Conservation (phyloP, 2,329 filamentous ascomycete genomes). For the Apiospora malaysiana region DNA sequence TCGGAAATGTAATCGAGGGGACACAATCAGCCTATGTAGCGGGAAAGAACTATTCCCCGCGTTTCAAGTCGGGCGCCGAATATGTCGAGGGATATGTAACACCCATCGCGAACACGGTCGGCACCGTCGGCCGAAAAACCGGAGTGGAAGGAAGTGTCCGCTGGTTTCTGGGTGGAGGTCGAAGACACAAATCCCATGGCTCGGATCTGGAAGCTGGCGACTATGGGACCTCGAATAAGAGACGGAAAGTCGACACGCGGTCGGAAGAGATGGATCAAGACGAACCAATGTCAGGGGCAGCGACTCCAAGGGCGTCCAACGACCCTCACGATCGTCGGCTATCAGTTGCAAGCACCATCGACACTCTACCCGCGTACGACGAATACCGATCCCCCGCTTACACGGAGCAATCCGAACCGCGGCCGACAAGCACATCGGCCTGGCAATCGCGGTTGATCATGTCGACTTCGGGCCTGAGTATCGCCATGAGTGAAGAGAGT, state of each 20-base stretch:
- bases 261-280: slow-evolving; percentile 34
- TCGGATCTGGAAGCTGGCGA: slow-evolving; percentile 54
- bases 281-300: slow-evolving; percentile 35
- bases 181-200: slow-evolving; percentile 55
- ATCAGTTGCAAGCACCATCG: slow-evolving; percentile 71
- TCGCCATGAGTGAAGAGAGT: slow-evolving; percentile 90
- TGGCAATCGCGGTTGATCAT: slow-evolving; percentile 89
- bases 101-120: slow-evolving; percentile 85
- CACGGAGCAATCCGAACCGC: slow-evolving; percentile 59
- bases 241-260: slow-evolving; percentile 57
- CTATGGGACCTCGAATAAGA: slow-evolving; percentile 56
- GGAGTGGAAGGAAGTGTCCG: slow-evolving; percentile 87
- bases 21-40: slow-evolving; percentile 85
- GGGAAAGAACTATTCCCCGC: slow-evolving; percentile 88
- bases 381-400: slow-evolving; percentile 78
- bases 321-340: slow-evolving; percentile 54
- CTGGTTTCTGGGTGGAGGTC: slow-evolving; percentile 74
- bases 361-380: slow-evolving; percentile 84
- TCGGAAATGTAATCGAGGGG: slow-evolving; percentile 83
- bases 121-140: slow-evolving; percentile 81
- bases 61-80: slow-evolving; percentile 87
- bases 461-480: slow-evolving; percentile 87
- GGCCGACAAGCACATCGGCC: slow-evolving; percentile 39
- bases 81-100: slow-evolving; percentile 89
- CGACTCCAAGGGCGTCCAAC: slow-evolving; percentile 41